phyloP scores from a whole-genome alignment of 768 basidiomycete species.

The Flagelloscypha sp. region DNA sequence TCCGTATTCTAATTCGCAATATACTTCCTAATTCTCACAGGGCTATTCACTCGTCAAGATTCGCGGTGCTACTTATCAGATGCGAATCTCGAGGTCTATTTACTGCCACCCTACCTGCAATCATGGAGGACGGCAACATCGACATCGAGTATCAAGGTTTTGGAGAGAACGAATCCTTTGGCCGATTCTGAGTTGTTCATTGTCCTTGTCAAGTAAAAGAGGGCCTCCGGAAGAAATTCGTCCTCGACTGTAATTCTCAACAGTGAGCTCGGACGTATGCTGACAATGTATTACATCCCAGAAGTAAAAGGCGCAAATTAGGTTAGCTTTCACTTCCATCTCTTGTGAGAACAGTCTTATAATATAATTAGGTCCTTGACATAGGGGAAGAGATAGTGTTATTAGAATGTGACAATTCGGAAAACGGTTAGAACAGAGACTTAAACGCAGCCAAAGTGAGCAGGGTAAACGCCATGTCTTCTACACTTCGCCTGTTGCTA shows the following conservation, averaged over 20 bases:
- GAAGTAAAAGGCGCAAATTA: conserved; percentile 90
- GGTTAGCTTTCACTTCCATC: conserved; percentile 31
- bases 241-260: conserved; percentile 94
- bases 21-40: no score
- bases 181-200: conserved; percentile 63
- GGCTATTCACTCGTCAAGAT: no score
- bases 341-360: conserved; percentile 1
- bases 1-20: no score
- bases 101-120: conserved; percentile 92
- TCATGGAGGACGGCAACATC: conserved; percentile 98
- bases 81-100: no score
- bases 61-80: no score
- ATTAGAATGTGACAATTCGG: conserved; percentile 85
- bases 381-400: conserved; percentile 83
- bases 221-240: conserved; percentile 92
- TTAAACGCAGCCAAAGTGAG: conserved; percentile 32
- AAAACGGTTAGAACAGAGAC: conserved; percentile 43
- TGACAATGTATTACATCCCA: conserved; percentile 98
- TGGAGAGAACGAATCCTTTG: no score
- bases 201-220: conserved; percentile 88
- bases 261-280: conserved; percentile 95
- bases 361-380: conserved; percentile 63
- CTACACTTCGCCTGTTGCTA: conserved; percentile 4
- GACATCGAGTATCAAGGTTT: conserved; percentile 96
- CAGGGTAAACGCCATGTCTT: conserved; percentile 28